Base-by-base conservation (phyloP, 352 stramenopile species). In the Pythium rhizo-oryzae region DNA sequence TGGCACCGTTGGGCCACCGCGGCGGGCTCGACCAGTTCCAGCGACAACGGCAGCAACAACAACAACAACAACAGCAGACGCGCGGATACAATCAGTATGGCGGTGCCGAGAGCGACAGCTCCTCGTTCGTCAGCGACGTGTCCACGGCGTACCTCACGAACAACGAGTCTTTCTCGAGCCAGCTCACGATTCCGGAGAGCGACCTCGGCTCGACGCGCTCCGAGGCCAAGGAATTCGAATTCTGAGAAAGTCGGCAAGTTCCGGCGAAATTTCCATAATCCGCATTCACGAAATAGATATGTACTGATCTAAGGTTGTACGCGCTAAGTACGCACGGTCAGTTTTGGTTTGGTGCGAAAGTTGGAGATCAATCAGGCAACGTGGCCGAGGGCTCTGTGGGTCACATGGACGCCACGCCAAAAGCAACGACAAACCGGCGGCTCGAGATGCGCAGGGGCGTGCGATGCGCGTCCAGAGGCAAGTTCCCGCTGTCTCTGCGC, bases 71-170 rank as follows among this genome's bases (percentile, higher is more conserved):
- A 2, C 21, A 12, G 30, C 51, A 8, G 11, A 12, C 37, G 37
- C 37, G 25, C 15, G 50, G 24, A 19, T 24, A 53, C 7, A 8
- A 41, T 16, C 43, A 43, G 19, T 13, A 43, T 18, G 43, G 53
- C 39, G 19, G 19, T 33, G n/a, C 41, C 24, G 3, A 50, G 51
- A 43, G 56, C 21, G 56, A 66, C 30, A 64, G 43, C 24, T 67
- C 66, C 3, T 55, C 58, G 8, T 72, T 72, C 54, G 49, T 63
- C 18, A 72, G 66, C 21, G 59, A 63, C 33, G 46, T 59, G 1
- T 67, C 59, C 57, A 72, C 66, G 30, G 49, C 58, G 43, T 67
- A 72, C 44, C 66, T 72, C 59, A 65, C 56, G 49, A 60, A 71
- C 51, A 72, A 67, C 59, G 66, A 72, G 21, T 64, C 59, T 1